Evolutionary conservation across 2,329 filamentous ascomycete genomes (phyloP), one percentile per base, ranked within the genome.

Genomic region (Emmonsiellopsis sp.): DNA sequence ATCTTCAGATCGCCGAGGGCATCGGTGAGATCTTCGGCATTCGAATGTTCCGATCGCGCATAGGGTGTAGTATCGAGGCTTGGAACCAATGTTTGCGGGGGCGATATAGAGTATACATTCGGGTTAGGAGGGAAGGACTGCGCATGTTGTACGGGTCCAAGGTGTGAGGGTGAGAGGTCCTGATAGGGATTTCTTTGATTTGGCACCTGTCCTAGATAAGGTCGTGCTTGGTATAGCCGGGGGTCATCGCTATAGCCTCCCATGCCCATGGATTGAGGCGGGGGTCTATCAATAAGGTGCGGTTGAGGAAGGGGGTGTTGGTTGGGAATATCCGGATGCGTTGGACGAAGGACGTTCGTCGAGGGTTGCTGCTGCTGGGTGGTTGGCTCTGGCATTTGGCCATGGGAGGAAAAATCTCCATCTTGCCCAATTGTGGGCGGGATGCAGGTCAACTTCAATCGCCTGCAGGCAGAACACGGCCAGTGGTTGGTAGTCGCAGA

Each of bases 401-500:
- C 65, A n/a, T 61, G 56, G 42, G 60, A 55, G 13, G 51, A 27
- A 46, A 66, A 64, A 33, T 73, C 72, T 51, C 84, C 82, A 62
- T 90, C 87, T 62, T 87, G 86, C 57, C 82, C 83, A 55, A 90
- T 85, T 53, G 88, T 90, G 3, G 92, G 93, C 45, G 90, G 89
- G 31, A 96, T 85, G 68, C 93, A 97, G 63, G 93, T 88, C 55
- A 96, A 80, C 74, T 96, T 97, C 57, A 97, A 77, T 48, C 92
- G 83, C 57, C 90, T 86, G 68, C 92, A 98, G 37, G 93, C 89
- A 42, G 91, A 93, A 71, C 92, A 97, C 32, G 93, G 93, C 92
- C 93, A 97, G 39, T 89, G 90, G 69, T 97, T 96, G 42, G 91
- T 96, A 11, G 92, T 95, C 17, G 92, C 92, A 51, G 92, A 90